Percentiles rank a stretch among this genome's conserved stretches.
These are phyloP conservation scores for Zygoascus flipseniorum DNA, from an alignment of 805 yeast genomes.

Conservation along the genomic window DNA sequence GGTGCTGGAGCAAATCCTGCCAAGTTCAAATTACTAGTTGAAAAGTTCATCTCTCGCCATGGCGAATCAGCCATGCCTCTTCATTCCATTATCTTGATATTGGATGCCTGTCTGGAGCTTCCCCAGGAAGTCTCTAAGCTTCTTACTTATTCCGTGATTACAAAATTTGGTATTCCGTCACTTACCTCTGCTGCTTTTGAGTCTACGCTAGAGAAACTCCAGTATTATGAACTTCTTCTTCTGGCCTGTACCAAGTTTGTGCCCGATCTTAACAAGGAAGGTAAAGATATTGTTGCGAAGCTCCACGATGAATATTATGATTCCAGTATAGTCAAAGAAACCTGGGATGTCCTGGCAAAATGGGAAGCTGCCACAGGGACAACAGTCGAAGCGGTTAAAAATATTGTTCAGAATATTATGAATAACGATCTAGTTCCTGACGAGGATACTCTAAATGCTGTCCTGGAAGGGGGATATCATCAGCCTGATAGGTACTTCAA, in stretches of 20 bases:
- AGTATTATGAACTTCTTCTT: slow-evolving; percentile 22
- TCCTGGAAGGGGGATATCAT: slow-evolving; percentile 21
- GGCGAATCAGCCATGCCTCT: neutral
- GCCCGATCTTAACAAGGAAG: slow-evolving; percentile 10
- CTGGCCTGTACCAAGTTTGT: slow-evolving; percentile 22
- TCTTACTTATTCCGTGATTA: neutral
- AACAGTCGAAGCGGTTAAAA: slow-evolving; percentile 7
- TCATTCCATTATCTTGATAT: neutral
- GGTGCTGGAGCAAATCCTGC: neutral
- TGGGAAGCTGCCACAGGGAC: slow-evolving; percentile 16
- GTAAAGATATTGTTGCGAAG: slow-evolving; percentile 2
- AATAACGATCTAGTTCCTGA: slow-evolving; percentile 17
- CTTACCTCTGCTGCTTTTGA: slow-evolving; percentile 2
- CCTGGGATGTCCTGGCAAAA: slow-evolving; percentile 31
- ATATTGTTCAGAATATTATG: slow-evolving; percentile 12
- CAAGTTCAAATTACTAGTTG: neutral
- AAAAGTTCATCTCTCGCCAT: neutral
- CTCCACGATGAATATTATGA: slow-evolving; percentile 3
- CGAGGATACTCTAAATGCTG: slow-evolving; percentile 19
- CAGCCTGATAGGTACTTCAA: slow-evolving; percentile 18
- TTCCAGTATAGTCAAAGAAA: slow-evolving; percentile 20
- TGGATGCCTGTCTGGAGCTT: slow-evolving; percentile 1
- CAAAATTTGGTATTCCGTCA: slow-evolving; percentile 1
- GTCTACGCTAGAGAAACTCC: slow-evolving; percentile 12
- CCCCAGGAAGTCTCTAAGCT: neutral